These are phyloP conservation scores for Paraconiothyrium sp. DNA, from an alignment of 2,329 filamentous ascomycete genomes.

Conservation along the genomic window DNA sequence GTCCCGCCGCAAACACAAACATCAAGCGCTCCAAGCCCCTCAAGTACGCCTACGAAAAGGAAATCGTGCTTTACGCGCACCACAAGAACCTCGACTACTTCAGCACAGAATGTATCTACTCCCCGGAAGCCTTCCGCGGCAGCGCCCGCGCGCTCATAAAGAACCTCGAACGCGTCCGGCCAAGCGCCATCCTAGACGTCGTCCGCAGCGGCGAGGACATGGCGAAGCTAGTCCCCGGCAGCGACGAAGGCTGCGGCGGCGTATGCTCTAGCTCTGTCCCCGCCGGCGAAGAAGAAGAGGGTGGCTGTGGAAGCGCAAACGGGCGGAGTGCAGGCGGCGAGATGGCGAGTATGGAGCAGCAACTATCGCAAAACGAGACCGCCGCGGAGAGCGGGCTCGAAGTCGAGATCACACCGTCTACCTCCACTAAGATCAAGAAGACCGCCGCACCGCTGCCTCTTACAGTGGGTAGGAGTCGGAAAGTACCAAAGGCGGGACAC, in stretches of 20 bases:
- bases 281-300: slow-evolving; percentile 66
- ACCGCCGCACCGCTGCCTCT: slow-evolving; percentile 46
- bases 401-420: slow-evolving; percentile 66
- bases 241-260: slow-evolving; percentile 47
- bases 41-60: slow-evolving; percentile 98
- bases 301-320: slow-evolving; percentile 78
- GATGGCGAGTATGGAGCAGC: slow-evolving; percentile 83
- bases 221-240: slow-evolving; percentile 79
- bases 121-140: slow-evolving; percentile 93
- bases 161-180: slow-evolving; percentile 89
- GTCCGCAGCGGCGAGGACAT: slow-evolving; percentile 96
- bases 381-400: slow-evolving; percentile 68
- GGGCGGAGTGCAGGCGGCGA: slow-evolving; percentile 75
- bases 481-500: slow-evolving; percentile 30
- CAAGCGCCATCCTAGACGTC: slow-evolving; percentile 93
- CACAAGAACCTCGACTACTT: slow-evolving; percentile 98
- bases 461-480: slow-evolving; percentile 29
- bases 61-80: slow-evolving; percentile 97
- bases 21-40: slow-evolving; percentile 96
- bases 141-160: slow-evolving; percentile 93
- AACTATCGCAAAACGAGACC: slow-evolving; percentile 71
- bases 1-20: slow-evolving; percentile 68
- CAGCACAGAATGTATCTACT: slow-evolving; percentile 98
- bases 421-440: slow-evolving; percentile 28
- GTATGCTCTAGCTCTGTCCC: slow-evolving; percentile 43